These are phyloP conservation scores for Hemileccinum impolitum DNA, from an alignment of 768 basidiomycete genomes.

Conservation along the genomic window DNA sequence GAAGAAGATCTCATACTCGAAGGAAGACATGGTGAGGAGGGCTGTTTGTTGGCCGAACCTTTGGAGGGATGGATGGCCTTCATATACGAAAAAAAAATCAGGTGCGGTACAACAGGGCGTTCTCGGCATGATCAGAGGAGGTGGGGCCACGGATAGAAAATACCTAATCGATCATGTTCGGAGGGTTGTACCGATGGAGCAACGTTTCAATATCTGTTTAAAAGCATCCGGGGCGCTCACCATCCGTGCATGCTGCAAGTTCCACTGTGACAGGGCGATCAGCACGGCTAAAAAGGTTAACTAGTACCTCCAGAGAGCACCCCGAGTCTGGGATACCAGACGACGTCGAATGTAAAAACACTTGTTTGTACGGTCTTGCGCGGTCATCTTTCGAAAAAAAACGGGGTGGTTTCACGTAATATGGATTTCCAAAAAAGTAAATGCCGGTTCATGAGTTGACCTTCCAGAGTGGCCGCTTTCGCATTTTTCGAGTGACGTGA, in stretches of 20 bases:
- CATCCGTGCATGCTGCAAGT: slow-evolving; percentile 10
- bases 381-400: slow-evolving; percentile 3
- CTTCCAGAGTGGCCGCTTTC: slow-evolving; percentile 77
- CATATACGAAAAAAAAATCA: slow-evolving; percentile 25
- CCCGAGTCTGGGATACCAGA: slow-evolving; percentile 13
- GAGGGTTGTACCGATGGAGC: slow-evolving; percentile 12
- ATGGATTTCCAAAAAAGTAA: slow-evolving; percentile 14
- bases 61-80: slow-evolving; percentile 15
- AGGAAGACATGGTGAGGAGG: slow-evolving; percentile 26
- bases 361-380: slow-evolving; percentile 3
- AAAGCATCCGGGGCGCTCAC: slow-evolving; percentile 18
- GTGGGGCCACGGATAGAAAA: slow-evolving; percentile 44
- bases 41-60: slow-evolving; percentile 1
- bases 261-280: slow-evolving; percentile 18
- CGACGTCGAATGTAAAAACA: background rate
- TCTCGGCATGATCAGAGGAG: slow-evolving; percentile 40
- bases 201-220: slow-evolving; percentile 12
- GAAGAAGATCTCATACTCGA: slow-evolving; percentile 61
- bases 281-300: slow-evolving; percentile 29
- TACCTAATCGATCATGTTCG: slow-evolving; percentile 49
- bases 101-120: slow-evolving; percentile 2
- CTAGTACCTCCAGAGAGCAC: slow-evolving; percentile 20
- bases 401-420: slow-evolving; percentile 27
- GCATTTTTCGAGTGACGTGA: slow-evolving; percentile 84
- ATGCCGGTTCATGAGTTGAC: slow-evolving; percentile 66